Percentiles rank a stretch among this genome's conserved stretches.
Evolutionary conservation across 2,329 filamentous ascomycete species (phyloP).

Genomic region (Dactylonectria estremocensis): DNA sequence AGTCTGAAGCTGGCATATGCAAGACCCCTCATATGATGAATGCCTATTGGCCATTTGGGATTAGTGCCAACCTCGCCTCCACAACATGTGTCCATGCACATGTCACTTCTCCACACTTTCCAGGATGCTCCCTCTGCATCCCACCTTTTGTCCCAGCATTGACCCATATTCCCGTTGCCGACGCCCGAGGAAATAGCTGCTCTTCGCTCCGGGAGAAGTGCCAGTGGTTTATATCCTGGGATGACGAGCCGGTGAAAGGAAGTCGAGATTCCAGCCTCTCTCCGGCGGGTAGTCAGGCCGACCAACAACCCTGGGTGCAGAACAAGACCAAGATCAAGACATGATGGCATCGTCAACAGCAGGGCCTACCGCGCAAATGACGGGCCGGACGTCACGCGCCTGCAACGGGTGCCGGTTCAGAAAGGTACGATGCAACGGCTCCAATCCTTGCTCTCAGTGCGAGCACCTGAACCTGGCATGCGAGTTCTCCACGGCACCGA

Average conservation of each 20-base stretch:
- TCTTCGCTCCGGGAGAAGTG: not conserved
- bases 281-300: not conserved
- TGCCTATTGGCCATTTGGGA: slow-evolving; percentile 3
- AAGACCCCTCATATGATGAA: not conserved
- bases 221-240: not conserved
- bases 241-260: not conserved
- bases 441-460: slow-evolving; percentile 55
- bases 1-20: not conserved
- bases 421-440: slow-evolving; percentile 56
- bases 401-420: slow-evolving; percentile 58
- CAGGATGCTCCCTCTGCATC: slow-evolving; percentile 11
- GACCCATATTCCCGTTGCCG: not conserved
- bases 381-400: slow-evolving; percentile 46
- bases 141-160: slow-evolving; percentile 12
- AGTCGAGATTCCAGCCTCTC: not conserved
- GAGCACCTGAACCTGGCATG: slow-evolving; percentile 54
- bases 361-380: slow-evolving; percentile 3
- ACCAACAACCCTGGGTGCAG: not conserved
- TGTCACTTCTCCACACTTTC: slow-evolving; percentile 24
- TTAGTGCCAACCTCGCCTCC: not conserved
- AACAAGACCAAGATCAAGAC: not conserved
- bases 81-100: not conserved
- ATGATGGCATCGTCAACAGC: too few relatives aligned
- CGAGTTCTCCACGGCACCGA: slow-evolving; percentile 51
- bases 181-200: not conserved